Evolutionary conservation across 1,139 yeast genomes (phyloP).

Genomic region (Diutina ranongensis): DNA sequence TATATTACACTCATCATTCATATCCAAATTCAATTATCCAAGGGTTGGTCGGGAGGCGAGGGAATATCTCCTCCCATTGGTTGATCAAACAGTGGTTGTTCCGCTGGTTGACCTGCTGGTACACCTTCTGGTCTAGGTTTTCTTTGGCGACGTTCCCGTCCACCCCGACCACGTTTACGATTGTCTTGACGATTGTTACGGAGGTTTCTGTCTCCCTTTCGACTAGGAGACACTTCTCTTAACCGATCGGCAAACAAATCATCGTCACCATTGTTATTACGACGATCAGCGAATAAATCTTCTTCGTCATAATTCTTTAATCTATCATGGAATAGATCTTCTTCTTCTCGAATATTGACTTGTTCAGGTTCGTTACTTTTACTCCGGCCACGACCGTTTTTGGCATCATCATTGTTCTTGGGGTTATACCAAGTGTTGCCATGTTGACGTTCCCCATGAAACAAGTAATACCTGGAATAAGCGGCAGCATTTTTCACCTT

Average conservation of each 20-base stretch:
- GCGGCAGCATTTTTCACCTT: conserved; percentile 49
- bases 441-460: conserved; percentile 62
- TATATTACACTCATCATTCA: background rate
- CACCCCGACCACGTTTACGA: background rate
- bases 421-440: background rate
- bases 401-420: background rate
- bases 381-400: background rate
- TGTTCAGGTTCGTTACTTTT: background rate
- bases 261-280: background rate
- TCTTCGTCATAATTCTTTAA: background rate
- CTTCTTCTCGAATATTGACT: too few species aligned
- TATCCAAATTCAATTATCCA: too few species aligned
- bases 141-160: background rate
- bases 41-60: background rate
- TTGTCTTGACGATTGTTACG: background rate
- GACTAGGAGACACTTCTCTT: background rate
- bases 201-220: background rate
- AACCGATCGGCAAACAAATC: conserved; percentile 1
- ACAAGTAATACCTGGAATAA: conserved; percentile 53
- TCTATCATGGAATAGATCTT: background rate
- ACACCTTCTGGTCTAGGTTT: background rate
- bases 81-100: too few species aligned
- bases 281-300: background rate
- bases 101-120: background rate
- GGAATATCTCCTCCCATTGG: too few species aligned